Percentiles rank a stretch among this genome's conserved stretches.
phyloP scores from a whole-genome alignment of 2,329 filamentous ascomycete species.

The Trichophyton rubrum region DNA sequence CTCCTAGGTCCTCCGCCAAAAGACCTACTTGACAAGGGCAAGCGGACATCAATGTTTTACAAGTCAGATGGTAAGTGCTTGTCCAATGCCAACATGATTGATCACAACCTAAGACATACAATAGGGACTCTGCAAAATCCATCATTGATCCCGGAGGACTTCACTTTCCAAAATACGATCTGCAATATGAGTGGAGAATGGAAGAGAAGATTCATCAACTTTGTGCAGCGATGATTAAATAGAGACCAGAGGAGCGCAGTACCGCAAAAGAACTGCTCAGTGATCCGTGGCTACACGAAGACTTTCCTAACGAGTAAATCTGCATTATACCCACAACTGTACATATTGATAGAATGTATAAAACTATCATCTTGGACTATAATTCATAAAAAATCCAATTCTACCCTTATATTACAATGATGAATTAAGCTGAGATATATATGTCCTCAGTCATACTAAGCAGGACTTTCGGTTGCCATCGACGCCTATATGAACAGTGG shows the following conservation, averaged over 20 bases:
- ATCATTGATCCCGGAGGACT: constrained; percentile 8
- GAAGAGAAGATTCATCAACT: constrained; percentile 22
- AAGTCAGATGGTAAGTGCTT: constrained; percentile 18
- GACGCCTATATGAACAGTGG: no score
- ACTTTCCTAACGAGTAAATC: constrained; percentile 1
- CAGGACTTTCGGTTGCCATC: no score
- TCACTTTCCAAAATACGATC: constrained; percentile 9
- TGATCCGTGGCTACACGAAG: constrained; percentile 17
- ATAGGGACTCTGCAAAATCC: constrained; percentile 15
- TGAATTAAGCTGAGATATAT: no score
- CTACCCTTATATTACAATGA: no score
- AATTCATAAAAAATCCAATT: no score
- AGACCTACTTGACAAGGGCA: constrained; percentile 8
- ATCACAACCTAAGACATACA: constrained; percentile 6
- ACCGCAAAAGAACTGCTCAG: constrained; percentile 23
- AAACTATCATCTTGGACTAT: no score
- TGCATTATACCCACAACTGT: no score
- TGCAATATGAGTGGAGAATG: constrained; percentile 19
- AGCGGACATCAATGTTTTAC: constrained; percentile 13
- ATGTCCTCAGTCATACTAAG: no score
- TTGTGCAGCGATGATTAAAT: constrained; percentile 23
- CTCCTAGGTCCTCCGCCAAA: constrained; percentile 12
- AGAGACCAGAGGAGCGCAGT: constrained; percentile 23
- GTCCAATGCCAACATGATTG: constrained; percentile 5
- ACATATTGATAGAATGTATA: no score